phyloP scores from a whole-genome alignment of 2,329 filamentous ascomycete genomes.

The Hymenotorrendiella dingleyae region DNA sequence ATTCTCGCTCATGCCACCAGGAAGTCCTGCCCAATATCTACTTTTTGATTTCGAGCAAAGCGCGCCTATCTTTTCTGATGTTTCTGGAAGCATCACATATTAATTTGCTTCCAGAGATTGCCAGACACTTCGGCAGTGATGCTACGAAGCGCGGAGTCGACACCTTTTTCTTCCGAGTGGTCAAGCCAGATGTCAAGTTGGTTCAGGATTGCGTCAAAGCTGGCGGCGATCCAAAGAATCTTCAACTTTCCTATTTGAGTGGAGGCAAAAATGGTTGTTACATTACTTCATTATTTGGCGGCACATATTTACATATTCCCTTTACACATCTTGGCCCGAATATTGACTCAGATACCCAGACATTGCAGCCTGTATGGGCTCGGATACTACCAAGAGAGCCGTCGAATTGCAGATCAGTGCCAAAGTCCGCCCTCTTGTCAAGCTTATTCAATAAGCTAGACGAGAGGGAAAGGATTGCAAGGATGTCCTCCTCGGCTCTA shows the following conservation, averaged over 20 bases:
- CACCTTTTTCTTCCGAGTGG: constrained; percentile 29
- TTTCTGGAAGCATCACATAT: too few species aligned
- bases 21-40: too few species aligned
- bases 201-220: constrained; percentile 39
- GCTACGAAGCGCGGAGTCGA: constrained; percentile 46
- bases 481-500: neutral
- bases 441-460: constrained; percentile 29
- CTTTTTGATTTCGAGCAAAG: too few species aligned
- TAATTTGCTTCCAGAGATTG: too few species aligned
- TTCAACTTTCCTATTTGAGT: constrained; percentile 1
- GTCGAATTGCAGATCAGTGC: constrained; percentile 23
- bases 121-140: constrained; percentile 48
- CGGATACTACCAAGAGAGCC: constrained; percentile 45
- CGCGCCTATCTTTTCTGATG: too few species aligned
- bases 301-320: too few species aligned
- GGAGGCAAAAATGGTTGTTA: neutral
- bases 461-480: constrained; percentile 28
- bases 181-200: constrained; percentile 32
- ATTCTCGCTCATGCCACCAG: too few species aligned
- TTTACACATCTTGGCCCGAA: neutral
- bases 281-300: too few species aligned
- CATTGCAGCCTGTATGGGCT: constrained; percentile 10
- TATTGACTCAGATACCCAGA: constrained; percentile 2
- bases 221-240: constrained; percentile 37
- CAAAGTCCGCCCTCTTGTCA: constrained; percentile 30